Base-by-base conservation (phyloP, 225 moss, liverwort and hornwort genomes). In the Bryoerythrophyllum caledonicum region DNA sequence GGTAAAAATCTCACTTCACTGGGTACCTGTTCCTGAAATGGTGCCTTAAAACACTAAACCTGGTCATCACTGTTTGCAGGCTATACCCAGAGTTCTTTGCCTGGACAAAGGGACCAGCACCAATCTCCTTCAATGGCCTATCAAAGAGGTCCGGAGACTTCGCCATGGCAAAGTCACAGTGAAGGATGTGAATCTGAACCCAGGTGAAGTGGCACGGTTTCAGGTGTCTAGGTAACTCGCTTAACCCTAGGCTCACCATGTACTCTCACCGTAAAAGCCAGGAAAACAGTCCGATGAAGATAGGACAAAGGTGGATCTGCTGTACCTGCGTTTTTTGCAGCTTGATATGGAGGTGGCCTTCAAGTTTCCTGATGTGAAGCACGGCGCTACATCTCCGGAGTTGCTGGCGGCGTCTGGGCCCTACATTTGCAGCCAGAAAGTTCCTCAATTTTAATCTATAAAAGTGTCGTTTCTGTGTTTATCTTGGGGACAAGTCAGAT, bases 81-180 rank as follows among this genome's bases (percentile, higher is more conserved):
- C 82, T 6, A 61, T 88, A 48, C 87, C 90, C 2, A 88, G 91
- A 79, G 75, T 59, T 30, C 21, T 89, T 30, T 91, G 86, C 82
- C 70, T 96, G 63, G 87, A 91, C 76, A 49, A 37, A 27, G 81
- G 68, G 76, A 87, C 90, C 16, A 75, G 46, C 46, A 86, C 83
- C n/a, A 76, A 87, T 35, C 78, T 91, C 48, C 34, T 90, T 52
- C 83, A 87, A 65, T 91, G 91, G 87, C 90, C 84, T 4, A 83
- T 89, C 16, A 62, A 83, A 67, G 90, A 88, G 75, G 81, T 93
- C 13, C 83, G 82, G 17, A 28, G 23, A 23, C 74, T 93, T 41
- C 83, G 84, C 26, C 74, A 82, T 43, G 62, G 52, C 5, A 75
- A 78, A 53, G 67, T 83, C 21, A 81, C 43, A 11, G 43, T 70